phyloP scores from a whole-genome alignment of 768 basidiomycete genomes.

The Phanerochaete sordida region DNA sequence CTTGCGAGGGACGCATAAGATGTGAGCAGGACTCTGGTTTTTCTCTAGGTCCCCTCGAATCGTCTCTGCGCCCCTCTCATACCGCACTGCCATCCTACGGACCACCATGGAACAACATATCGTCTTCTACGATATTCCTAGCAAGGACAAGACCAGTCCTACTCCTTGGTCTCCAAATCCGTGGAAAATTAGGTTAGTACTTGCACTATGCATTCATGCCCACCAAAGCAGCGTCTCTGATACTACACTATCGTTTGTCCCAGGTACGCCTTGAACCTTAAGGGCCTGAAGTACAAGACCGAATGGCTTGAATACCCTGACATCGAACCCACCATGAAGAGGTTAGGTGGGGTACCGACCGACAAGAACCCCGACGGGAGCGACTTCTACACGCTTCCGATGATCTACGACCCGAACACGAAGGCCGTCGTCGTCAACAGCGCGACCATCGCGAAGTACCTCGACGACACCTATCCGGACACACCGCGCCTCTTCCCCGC shows the following conservation, averaged over 20 bases:
- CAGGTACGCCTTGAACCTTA: conserved; percentile 31
- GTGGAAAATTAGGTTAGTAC: conserved; percentile 39
- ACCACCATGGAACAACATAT: conserved; percentile 2
- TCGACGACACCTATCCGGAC: conserved; percentile 26
- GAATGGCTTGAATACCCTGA: conserved; percentile 48
- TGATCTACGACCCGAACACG: conserved; percentile 27
- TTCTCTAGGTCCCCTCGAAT: too few relatives aligned
- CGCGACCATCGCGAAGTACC: conserved; percentile 25
- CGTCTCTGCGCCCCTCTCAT: too few relatives aligned
- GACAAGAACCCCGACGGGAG: conserved; percentile 26
- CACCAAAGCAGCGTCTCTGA: too few relatives aligned
- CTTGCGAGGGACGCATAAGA: too few relatives aligned
- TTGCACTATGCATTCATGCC: conserved; percentile 11
- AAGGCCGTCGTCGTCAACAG: conserved; percentile 21
- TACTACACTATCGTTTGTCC: not conserved
- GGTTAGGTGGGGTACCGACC: conserved; percentile 34
- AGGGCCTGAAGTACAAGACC: conserved; percentile 37
- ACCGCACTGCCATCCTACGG: too few relatives aligned
- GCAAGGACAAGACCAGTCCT: conserved; percentile 17
- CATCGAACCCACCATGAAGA: conserved; percentile 29
- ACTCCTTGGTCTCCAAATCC: conserved; percentile 42
- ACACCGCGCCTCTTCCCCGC: conserved; percentile 31
- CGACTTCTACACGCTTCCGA: conserved; percentile 36
- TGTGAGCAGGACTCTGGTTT: too few relatives aligned
- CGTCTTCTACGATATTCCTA: conserved; percentile 22